Conservation (phyloP, 148 eudicot species). For the Diospyros lotus region DNA sequence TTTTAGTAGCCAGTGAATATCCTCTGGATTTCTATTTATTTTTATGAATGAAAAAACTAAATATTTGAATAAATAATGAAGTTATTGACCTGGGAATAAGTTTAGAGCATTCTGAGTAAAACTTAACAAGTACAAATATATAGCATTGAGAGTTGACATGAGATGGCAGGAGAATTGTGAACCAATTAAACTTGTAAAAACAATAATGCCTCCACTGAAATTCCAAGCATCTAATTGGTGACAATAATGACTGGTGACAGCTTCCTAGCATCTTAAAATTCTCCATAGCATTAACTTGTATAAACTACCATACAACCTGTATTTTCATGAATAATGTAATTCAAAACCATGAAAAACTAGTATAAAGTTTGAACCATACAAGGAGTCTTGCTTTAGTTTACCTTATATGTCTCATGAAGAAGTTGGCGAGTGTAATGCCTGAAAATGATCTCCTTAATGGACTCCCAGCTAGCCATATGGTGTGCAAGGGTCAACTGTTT, state of each 20-base stretch:
- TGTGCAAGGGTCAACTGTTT: slow-evolving; percentile 60
- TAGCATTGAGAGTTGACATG: too few relatives aligned
- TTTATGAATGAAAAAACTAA: too few relatives aligned
- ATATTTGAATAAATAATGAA: too few relatives aligned
- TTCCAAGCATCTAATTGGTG: not conserved
- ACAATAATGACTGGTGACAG: not conserved
- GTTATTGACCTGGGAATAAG: too few relatives aligned
- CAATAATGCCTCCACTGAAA: not conserved
- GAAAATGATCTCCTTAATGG: slow-evolving; percentile 69
- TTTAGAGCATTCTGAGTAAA: too few relatives aligned
- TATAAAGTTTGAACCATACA: not conserved
- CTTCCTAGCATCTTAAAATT: not conserved
- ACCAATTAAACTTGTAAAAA: too few relatives aligned
- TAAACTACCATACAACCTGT: not conserved
- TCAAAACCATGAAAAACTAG: not conserved
- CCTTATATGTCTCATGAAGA: slow-evolving; percentile 98
- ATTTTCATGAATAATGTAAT: not conserved
- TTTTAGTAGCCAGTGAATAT: too few relatives aligned
- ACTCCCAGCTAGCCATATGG: slow-evolving; percentile 96
- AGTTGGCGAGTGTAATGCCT: slow-evolving; percentile 82
- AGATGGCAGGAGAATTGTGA: too few relatives aligned
- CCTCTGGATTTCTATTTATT: too few relatives aligned
- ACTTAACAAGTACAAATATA: too few relatives aligned
- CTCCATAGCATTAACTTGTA: not conserved
- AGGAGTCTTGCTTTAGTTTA: slow-evolving; percentile 12